Percentiles rank a stretch among this genome's conserved stretches.
phyloP scores from a whole-genome alignment of 2,329 filamentous ascomycete species.

The Coniochaeta hoffmannii region DNA sequence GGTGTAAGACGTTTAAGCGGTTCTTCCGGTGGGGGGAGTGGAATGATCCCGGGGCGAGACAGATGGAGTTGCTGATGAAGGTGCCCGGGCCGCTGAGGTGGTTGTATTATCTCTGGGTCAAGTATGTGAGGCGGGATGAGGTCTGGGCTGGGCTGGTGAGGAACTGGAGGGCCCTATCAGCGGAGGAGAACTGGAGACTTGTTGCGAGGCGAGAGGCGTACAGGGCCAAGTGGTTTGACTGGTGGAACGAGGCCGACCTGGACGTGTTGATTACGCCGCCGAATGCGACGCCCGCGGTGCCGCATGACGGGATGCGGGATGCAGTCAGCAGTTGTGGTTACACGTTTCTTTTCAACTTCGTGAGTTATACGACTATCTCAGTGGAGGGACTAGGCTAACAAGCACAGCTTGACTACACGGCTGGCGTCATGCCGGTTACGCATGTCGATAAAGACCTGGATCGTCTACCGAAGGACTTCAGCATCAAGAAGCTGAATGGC shows the following conservation, averaged over 20 bases:
- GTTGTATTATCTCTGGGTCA: slow-evolving; percentile 84
- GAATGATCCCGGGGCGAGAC: slow-evolving; percentile 68
- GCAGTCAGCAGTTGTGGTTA: slow-evolving; percentile 85
- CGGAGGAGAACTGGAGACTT: slow-evolving; percentile 75
- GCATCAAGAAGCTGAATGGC: slow-evolving; percentile 61
- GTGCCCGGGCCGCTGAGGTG: slow-evolving; percentile 71
- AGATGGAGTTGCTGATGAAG: slow-evolving; percentile 67
- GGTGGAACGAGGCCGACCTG: slow-evolving; percentile 67
- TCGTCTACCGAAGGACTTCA: slow-evolving; percentile 54
- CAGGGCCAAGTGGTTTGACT: slow-evolving; percentile 71
- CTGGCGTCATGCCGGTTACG: slow-evolving; percentile 76
- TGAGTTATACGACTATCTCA: slow-evolving; percentile 30
- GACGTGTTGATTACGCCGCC: slow-evolving; percentile 80
- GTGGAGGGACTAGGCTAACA: slow-evolving; percentile 1
- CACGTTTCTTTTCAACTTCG: slow-evolving; percentile 86
- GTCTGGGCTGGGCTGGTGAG: slow-evolving; percentile 73
- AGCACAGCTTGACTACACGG: slow-evolving; percentile 70
- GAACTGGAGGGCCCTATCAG: slow-evolving; percentile 66
- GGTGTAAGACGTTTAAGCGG: slow-evolving; percentile 70
- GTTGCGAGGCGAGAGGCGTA: slow-evolving; percentile 71
- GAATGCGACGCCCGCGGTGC: slow-evolving; percentile 84
- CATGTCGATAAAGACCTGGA: slow-evolving; percentile 69
- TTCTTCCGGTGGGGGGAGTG: slow-evolving; percentile 72
- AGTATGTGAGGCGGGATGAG: slow-evolving; percentile 67
- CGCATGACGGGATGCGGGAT: slow-evolving; percentile 79